Conservation (phyloP, 163 green algal species). For the Scenedesmus sp. region DNA sequence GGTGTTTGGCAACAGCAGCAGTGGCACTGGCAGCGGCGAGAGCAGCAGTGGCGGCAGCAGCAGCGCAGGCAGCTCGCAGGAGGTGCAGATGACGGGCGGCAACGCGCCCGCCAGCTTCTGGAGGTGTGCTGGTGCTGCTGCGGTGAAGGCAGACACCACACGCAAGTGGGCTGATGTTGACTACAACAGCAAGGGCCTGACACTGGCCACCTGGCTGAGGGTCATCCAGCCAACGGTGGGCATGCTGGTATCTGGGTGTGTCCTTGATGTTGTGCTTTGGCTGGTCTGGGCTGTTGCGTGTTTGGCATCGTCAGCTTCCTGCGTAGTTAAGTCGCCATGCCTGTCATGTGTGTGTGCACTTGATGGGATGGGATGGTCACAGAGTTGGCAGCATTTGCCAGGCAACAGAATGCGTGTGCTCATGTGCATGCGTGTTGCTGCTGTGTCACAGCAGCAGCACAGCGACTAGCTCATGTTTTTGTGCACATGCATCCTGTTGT, state of each 20-base stretch:
- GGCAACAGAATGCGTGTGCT: neutral
- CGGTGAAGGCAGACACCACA: conserved; percentile 30
- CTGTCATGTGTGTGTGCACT: neutral
- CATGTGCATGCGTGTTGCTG: neutral
- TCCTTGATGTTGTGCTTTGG: neutral
- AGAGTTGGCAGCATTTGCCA: neutral
- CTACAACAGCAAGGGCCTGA: conserved; percentile 54
- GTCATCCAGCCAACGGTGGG: conserved; percentile 43
- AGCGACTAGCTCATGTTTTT: neutral
- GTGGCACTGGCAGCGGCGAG: neutral
- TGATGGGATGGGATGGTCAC: too few species aligned
- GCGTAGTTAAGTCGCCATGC: neutral
- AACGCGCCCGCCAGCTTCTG: conserved; percentile 49
- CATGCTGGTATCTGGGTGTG: neutral
- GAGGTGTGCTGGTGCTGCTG: conserved; percentile 42
- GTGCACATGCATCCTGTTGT: neutral
- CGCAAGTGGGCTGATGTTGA: conserved; percentile 54
- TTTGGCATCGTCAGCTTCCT: neutral
- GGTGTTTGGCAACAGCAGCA: conserved; percentile 5
- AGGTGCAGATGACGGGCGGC: conserved; percentile 31
- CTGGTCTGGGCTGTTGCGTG: neutral
- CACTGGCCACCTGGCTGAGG: conserved; percentile 39
- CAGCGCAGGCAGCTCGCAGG: neutral
- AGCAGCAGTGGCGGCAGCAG: conserved; percentile 1
- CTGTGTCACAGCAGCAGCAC: too few species aligned